Evolutionary conservation across 176 grass and related monocot species (phyloP).

Genomic region (Aegilops bicornis): DNA sequence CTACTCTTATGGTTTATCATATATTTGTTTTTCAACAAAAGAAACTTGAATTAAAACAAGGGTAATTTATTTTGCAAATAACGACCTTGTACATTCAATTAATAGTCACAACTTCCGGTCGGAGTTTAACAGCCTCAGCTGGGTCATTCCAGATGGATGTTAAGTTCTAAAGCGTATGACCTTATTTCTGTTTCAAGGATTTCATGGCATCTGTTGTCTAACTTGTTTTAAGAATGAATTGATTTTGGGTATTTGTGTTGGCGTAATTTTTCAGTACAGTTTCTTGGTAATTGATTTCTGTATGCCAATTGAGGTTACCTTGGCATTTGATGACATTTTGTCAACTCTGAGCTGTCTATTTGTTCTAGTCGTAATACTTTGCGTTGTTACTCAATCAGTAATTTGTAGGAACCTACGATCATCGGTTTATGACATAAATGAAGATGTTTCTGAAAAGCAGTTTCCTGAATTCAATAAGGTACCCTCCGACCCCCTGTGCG

Average conservation of each 20-base stretch:
- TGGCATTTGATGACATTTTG: background rate
- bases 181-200: background rate
- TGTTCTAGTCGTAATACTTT: background rate
- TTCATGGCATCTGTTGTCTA: background rate
- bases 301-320: background rate
- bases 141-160: background rate
- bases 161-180: background rate
- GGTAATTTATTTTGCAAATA: background rate
- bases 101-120: background rate
- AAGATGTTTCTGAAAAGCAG: slow-evolving; percentile 62
- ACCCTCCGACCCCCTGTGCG: background rate
- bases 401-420: slow-evolving; percentile 62
- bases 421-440: slow-evolving; percentile 73
- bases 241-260: background rate
- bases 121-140: slow-evolving; percentile 13
- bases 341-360: background rate
- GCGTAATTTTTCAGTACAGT: background rate
- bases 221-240: background rate
- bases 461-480: slow-evolving; percentile 86
- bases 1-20: background rate
- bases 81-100: background rate
- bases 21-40: background rate
- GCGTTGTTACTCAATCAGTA: background rate
- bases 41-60: background rate
- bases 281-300: background rate